Evolutionary conservation across 352 stramenopile species (phyloP), one percentile per base, ranked within the genome.

Genomic region (Phytophthora sp.): DNA sequence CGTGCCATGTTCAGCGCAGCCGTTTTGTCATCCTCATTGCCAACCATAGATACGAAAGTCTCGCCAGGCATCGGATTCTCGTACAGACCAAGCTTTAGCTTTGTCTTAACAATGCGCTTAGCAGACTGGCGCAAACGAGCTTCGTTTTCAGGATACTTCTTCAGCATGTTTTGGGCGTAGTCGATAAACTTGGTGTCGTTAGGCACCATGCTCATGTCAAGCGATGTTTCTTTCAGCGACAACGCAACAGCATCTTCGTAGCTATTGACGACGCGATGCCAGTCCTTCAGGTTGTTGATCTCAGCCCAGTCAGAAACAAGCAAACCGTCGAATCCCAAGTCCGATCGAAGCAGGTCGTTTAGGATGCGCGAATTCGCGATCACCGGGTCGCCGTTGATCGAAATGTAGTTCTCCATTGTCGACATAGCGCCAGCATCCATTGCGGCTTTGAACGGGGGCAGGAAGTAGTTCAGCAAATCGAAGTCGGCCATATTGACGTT

Each of bases 351-450:
- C 39, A 98, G 55, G 18, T 88, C 73, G 15, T 80, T 63, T 3
- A 97, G 60, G 42, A 92, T 82, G n/a, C 87, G 76, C 12, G 73
- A 57, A 37, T 87, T 97, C 1, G 76, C 73, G 4, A 96, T 81
- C 21, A 97, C 84, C 0, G 94, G 94, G 4, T 97, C 79, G n/a
- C 89, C 90, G 55, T 97, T 96, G 44, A 96, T 61, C 46, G 95
- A 93, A 31, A 89, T 93, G 78, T 98, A 98, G 52, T 72, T 94
- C 66, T 97, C 92, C 94, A 98, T 98, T 0, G 92, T 82, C 1
- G 92, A 91, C 52, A 95, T 65, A 2, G 79, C 84, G 6, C 81
- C 83, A 15, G 92, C 82, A 4, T 89, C 70, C 5, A 94, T 76
- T 0, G 85, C 84, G 7, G 84, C 81, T n/a, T 87, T 71, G 54